Evolutionary conservation across 768 basidiomycete genomes (phyloP).

Genomic region (Phanerochaete carnosa): DNA sequence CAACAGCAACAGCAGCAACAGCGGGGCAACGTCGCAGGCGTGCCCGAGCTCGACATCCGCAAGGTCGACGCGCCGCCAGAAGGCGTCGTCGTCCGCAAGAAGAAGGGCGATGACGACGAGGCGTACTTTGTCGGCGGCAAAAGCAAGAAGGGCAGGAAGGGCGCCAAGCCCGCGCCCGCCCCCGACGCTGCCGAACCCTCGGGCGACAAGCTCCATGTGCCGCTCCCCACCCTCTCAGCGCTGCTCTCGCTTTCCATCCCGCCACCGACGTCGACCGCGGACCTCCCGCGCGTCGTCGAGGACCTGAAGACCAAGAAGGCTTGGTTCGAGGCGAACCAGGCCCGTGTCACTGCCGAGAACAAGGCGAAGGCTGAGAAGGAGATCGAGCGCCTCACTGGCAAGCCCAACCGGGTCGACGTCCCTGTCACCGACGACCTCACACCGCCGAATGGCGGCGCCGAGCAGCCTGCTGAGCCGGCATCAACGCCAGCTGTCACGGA

Average conservation of each 20-base stretch:
- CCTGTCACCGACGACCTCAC: slow-evolving; percentile 27
- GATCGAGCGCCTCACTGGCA: slow-evolving; percentile 56
- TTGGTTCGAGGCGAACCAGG: slow-evolving; percentile 94
- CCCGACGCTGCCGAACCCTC: slow-evolving; percentile 25
- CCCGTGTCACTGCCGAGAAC: slow-evolving; percentile 72
- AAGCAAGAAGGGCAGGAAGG: slow-evolving; percentile 65
- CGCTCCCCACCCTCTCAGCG: slow-evolving; percentile 83
- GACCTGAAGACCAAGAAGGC: slow-evolving; percentile 92
- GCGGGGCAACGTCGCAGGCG: slow-evolving; percentile 49
- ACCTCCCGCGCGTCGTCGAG: slow-evolving; percentile 81
- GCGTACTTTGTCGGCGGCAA: slow-evolving; percentile 75
- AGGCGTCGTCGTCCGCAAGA: slow-evolving; percentile 79
- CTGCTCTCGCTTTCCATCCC: slow-evolving; percentile 87
- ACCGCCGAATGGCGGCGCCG: slow-evolving; percentile 38
- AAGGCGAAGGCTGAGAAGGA: slow-evolving; percentile 76
- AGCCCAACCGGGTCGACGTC: slow-evolving; percentile 34
- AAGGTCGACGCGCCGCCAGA: slow-evolving; percentile 69
- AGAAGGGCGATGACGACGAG: slow-evolving; percentile 88
- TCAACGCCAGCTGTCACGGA: slow-evolving; percentile 37
- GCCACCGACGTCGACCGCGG: slow-evolving; percentile 72
- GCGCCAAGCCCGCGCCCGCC: slow-evolving; percentile 26
- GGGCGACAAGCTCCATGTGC: slow-evolving; percentile 60
- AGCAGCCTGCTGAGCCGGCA: slow-evolving; percentile 42
- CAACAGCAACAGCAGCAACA: slow-evolving; percentile 32
- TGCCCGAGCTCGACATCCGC: slow-evolving; percentile 80